phyloP scores from a whole-genome alignment of 768 basidiomycete species.

The Lactarius trivialis region DNA sequence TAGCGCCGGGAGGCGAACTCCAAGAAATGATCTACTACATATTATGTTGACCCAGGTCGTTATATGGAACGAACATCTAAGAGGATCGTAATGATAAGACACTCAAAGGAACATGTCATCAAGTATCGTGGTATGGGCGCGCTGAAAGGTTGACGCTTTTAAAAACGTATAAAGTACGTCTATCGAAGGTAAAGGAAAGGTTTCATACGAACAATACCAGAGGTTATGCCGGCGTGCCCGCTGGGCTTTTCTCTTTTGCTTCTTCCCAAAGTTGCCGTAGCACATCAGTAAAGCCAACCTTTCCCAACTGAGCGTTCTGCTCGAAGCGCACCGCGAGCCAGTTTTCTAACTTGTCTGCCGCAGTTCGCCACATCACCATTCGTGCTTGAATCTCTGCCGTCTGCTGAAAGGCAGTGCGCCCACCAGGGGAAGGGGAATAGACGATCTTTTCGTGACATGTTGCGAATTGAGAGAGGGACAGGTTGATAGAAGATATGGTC shows the following conservation, averaged over 20 bases:
- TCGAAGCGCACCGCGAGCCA: slow-evolving; percentile 87
- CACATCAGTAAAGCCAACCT: slow-evolving; percentile 86
- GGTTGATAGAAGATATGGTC: slow-evolving; percentile 86
- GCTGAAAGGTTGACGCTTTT: slow-evolving; percentile 25
- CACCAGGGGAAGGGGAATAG: slow-evolving; percentile 63
- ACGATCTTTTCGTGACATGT: slow-evolving; percentile 87
- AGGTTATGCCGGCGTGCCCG: slow-evolving; percentile 26
- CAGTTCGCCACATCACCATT: slow-evolving; percentile 70
- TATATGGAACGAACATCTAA: slow-evolving; percentile 4
- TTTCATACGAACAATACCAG: slow-evolving; percentile 11
- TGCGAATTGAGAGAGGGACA: slow-evolving; percentile 90
- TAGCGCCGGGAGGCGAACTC: neutral
- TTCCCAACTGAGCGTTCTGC: slow-evolving; percentile 86
- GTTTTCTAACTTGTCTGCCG: slow-evolving; percentile 76
- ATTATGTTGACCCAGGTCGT: neutral
- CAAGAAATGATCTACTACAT: neutral
- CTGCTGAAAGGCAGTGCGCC: slow-evolving; percentile 71
- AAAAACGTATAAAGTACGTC: slow-evolving; percentile 24
- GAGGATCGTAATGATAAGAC: neutral
- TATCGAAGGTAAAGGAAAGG: slow-evolving; percentile 15
- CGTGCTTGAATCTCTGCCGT: slow-evolving; percentile 90
- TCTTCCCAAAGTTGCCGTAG: slow-evolving; percentile 67
- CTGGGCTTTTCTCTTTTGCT: slow-evolving; percentile 49
- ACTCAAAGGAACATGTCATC: slow-evolving; percentile 27
- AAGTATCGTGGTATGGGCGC: slow-evolving; percentile 23